Evolutionary conservation across 441 rosid genomes (phyloP).

Genomic region (Pelargonium cotyledonis): DNA sequence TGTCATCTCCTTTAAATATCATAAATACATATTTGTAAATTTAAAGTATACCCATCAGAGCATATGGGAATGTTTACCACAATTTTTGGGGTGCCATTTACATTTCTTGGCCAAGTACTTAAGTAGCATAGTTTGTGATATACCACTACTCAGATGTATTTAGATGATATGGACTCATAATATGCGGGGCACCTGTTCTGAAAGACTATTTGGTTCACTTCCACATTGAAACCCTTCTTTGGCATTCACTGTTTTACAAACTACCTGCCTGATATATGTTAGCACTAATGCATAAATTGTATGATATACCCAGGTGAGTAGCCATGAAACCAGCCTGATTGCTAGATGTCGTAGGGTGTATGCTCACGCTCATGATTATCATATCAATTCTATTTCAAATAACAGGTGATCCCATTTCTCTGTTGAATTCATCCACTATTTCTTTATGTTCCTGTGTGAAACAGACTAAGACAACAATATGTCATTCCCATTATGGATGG

Average conservation of each 20-base stretch:
- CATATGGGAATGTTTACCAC: neutral
- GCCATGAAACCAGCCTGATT: slow-evolving; percentile 70
- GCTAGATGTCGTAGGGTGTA: slow-evolving; percentile 94
- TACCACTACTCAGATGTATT: neutral
- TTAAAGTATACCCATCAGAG: neutral
- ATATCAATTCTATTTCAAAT: slow-evolving; percentile 93
- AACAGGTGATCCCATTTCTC: slow-evolving; percentile 52
- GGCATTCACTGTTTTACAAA: neutral
- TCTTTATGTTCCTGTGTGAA: neutral
- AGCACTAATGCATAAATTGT: slow-evolving; percentile 6
- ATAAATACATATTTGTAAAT: neutral
- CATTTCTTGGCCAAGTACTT: neutral
- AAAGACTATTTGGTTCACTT: no score
- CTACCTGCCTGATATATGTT: neutral
- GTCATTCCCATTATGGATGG: neutral
- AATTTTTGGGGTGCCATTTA: neutral
- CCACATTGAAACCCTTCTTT: no score
- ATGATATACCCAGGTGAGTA: slow-evolving; percentile 48
- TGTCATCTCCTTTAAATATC: neutral
- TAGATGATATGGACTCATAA: neutral
- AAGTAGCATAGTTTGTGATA: neutral
- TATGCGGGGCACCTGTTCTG: no score
- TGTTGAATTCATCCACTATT: neutral
- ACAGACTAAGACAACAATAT: neutral
- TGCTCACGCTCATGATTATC: slow-evolving; percentile 99